Conservation (phyloP, 2,329 filamentous ascomycete genomes). For the Hortaea sp. region DNA sequence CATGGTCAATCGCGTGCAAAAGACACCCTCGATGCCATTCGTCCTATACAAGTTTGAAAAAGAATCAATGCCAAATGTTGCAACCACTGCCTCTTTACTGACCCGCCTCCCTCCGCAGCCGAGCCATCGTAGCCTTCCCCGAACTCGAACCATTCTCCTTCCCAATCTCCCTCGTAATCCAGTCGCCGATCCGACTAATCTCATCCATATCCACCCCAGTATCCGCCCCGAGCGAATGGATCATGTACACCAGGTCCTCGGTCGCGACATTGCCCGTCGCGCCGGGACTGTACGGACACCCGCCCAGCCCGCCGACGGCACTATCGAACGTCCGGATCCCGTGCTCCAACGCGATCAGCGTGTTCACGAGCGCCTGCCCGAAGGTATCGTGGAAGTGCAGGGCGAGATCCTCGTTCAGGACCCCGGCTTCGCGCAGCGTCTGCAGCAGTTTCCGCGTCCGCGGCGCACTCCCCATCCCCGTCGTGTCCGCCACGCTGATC, state of each 20-base stretch:
- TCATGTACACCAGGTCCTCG: slow-evolving; percentile 69
- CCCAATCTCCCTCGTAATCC: slow-evolving; percentile 58
- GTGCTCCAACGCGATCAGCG: slow-evolving; percentile 64
- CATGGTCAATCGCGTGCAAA: too few species aligned
- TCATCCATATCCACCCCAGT: slow-evolving; percentile 63
- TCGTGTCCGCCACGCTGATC: slow-evolving; percentile 82
- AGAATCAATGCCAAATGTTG: too few species aligned
- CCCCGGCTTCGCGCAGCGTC: slow-evolving; percentile 55
- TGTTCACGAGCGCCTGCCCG: slow-evolving; percentile 75
- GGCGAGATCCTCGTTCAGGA: slow-evolving; percentile 61
- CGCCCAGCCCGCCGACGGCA: slow-evolving; percentile 70
- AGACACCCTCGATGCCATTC: too few species aligned
- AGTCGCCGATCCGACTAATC: slow-evolving; percentile 58
- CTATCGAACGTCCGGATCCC: slow-evolving; percentile 72
- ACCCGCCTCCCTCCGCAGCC: slow-evolving; percentile 7
- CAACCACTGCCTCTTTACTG: background rate
- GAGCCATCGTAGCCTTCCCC: slow-evolving; percentile 46
- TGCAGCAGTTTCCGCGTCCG: slow-evolving; percentile 55
- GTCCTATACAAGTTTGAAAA: too few species aligned
- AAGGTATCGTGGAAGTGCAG: slow-evolving; percentile 89
- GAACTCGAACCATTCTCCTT: slow-evolving; percentile 55
- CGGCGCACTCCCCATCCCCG: slow-evolving; percentile 78
- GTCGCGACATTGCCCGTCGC: slow-evolving; percentile 80
- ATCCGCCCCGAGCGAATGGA: slow-evolving; percentile 62
- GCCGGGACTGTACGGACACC: slow-evolving; percentile 76